phyloP scores from a whole-genome alignment of 371 early-diverging fungal species.

The Mortierella sp. region DNA sequence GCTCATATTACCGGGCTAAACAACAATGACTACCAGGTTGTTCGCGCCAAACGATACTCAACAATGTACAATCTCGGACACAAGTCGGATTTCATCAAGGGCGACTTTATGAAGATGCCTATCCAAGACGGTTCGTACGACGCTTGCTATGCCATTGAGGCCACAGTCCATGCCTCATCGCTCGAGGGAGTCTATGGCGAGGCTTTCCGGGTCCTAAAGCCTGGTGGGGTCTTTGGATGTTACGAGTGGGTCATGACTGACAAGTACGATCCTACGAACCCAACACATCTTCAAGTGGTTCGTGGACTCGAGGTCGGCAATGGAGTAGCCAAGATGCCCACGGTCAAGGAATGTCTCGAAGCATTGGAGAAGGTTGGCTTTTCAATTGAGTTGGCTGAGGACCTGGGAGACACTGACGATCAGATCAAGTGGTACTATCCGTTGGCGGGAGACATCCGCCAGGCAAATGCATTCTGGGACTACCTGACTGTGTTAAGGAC shows the following conservation, averaged over 20 bases:
- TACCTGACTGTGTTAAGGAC: slow-evolving; percentile 62
- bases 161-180: slow-evolving; percentile 87
- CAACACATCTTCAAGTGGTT: slow-evolving; percentile 78
- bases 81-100: slow-evolving; percentile 76
- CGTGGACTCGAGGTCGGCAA: slow-evolving; percentile 87
- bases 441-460: slow-evolving; percentile 71
- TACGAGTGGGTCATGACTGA: slow-evolving; percentile 97
- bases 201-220: slow-evolving; percentile 90
- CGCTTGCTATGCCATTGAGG: slow-evolving; percentile 93
- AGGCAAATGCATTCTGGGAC: slow-evolving; percentile 72
- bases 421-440: slow-evolving; percentile 87
- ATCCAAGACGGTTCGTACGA: slow-evolving; percentile 85
- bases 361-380: slow-evolving; percentile 89
- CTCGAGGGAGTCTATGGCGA: slow-evolving; percentile 89
- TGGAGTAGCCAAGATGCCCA: slow-evolving; percentile 87
- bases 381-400: slow-evolving; percentile 70
- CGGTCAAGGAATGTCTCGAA: slow-evolving; percentile 71
- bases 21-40: slow-evolving; percentile 95
- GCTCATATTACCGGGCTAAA: slow-evolving; percentile 92
- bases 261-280: slow-evolving; percentile 78
- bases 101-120: slow-evolving; percentile 94
- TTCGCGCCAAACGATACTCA: slow-evolving; percentile 81
- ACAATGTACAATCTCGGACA: slow-evolving; percentile 68
- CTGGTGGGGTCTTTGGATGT: slow-evolving; percentile 88
- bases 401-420: slow-evolving; percentile 74